Evolutionary conservation across 495 filamentous ascomycete species (phyloP), one percentile per base, ranked within the genome.

Genomic region (Podospora anserina): DNA sequence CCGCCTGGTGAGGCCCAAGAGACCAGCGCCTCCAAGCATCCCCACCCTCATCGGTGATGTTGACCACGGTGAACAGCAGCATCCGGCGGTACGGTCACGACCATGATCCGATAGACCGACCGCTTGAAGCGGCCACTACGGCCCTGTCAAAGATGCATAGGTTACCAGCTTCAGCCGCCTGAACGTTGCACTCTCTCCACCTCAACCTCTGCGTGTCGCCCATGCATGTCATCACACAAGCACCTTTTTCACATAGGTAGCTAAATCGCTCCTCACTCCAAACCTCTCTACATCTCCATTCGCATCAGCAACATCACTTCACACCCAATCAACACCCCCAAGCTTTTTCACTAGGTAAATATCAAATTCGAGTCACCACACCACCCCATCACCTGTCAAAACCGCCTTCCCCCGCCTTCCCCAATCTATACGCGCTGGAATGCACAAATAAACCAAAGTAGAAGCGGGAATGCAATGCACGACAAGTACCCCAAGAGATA

Each of bases 141-240:
- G 30, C 1, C 7, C 30, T 32, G 30, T 32, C 4, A 32, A 32
- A 26, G 55, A 26, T 58, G 23, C 7, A 11, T 19, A 9, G 55
- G 18, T 26, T n/a, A 18, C 55, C 55, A 19, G 23, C 55, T 58
- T 26, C n/a, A 58, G 55, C n/a, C 55, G 55, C n/a, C 55, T 58
- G 4, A 3, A 19, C 2, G 55, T 26, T 19, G 55, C 55, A 7
- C 23, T 58, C 55, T 58, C 30, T 49, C 39, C 55, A 23, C 7
- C n/a, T 23, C 23, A 23, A 23, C 23, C 16, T 20, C 55, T 58
- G n/a, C 55, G n/a, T 26, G 55, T 26, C 23, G 5, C n/a, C 13
- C 55, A 58, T 58, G 19, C 55, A 58, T 19, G 55, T 58, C 55
- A 58, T 58, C 55, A 58, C 55, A 58, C 55, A 58, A n/a, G 23